Percentiles rank a stretch among this genome's conserved stretches.
phyloP scores from a whole-genome alignment of 208 protist genomes.

The Naegleria lovaniensis region DNA sequence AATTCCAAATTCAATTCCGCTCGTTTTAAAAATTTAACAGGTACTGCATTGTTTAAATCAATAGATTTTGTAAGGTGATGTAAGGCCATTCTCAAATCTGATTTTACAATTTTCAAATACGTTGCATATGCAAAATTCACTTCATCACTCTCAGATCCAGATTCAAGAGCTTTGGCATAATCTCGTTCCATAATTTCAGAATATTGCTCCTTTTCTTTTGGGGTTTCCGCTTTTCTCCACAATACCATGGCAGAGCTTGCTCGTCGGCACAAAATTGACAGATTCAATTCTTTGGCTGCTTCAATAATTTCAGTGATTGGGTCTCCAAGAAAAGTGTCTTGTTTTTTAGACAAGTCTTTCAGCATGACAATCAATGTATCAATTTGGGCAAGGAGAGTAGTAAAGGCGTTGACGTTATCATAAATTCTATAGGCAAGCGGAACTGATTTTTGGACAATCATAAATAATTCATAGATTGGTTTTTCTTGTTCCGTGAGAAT shows the following conservation, averaged over 20 bases:
- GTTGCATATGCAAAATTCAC: neutral
- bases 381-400: neutral
- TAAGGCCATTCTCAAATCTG: neutral
- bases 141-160: neutral
- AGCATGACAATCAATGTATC: neutral
- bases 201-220: neutral
- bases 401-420: neutral
- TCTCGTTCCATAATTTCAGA: neutral
- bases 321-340: neutral
- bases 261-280: neutral
- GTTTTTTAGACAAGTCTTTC: neutral
- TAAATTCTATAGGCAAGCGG: neutral
- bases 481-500: neutral
- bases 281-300: neutral
- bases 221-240: neutral
- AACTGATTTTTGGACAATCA: neutral
- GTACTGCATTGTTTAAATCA: neutral
- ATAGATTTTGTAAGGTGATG: neutral
- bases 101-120: neutral
- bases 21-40: neutral
- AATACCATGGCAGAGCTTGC: neutral
- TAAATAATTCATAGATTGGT: neutral
- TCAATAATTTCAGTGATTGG: neutral
- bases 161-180: neutral
- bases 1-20: neutral